These are phyloP conservation scores for Candida tibetensis DNA, from an alignment of 805 yeast genomes.

Conservation along the genomic window DNA sequence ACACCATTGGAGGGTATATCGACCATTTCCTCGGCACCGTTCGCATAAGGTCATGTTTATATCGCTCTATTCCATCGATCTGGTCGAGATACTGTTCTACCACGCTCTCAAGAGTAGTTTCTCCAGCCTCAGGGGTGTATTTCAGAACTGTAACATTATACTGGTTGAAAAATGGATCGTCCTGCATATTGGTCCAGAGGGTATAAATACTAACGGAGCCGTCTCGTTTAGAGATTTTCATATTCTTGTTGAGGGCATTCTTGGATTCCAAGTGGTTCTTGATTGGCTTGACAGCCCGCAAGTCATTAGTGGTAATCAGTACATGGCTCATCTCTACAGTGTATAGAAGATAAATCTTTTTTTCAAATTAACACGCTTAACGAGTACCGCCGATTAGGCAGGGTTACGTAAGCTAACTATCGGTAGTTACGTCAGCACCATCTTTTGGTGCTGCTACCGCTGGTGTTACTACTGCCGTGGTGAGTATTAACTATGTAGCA, in stretches of 20 bases:
- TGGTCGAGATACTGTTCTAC: slow-evolving; percentile 1
- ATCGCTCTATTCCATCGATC: no score
- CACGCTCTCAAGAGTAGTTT: background rate
- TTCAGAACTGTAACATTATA: background rate
- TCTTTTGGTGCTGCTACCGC: no score
- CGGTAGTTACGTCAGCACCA: background rate
- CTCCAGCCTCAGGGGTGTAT: background rate
- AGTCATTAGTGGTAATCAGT: slow-evolving; percentile 8
- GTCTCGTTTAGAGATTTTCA: slow-evolving; percentile 15
- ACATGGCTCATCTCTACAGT: slow-evolving; percentile 2
- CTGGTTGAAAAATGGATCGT: background rate
- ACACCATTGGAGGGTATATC: slow-evolving; percentile 63
- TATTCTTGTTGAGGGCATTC: slow-evolving; percentile 14
- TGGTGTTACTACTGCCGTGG: no score
- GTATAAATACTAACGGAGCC: slow-evolving; percentile 14
- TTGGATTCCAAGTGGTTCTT: slow-evolving; percentile 18
- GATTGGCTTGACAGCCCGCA: slow-evolving; percentile 16
- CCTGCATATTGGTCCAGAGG: background rate
- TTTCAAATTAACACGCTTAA: no score
- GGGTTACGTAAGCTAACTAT: no score
- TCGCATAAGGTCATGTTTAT: background rate
- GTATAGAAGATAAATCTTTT: no score
- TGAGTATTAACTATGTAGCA: no score
- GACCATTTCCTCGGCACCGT: slow-evolving; percentile 54
- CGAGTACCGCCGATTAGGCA: no score